Evolutionary conservation across 768 basidiomycete genomes (phyloP).

Genomic region (Lentinus brumalis): DNA sequence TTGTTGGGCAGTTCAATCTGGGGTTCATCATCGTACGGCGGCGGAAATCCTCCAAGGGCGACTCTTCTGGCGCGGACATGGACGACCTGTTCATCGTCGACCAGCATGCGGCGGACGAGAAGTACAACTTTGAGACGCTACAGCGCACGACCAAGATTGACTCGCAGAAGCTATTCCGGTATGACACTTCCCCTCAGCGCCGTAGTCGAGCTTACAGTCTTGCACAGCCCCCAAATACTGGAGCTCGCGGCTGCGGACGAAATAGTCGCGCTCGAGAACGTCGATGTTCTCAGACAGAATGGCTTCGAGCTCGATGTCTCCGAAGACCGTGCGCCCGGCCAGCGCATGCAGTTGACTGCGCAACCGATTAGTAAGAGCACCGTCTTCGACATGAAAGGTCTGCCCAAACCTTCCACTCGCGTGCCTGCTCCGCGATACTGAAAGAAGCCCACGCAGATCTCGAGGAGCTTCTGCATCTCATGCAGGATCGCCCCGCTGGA

Average conservation of each 20-base stretch:
- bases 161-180: conserved; percentile 85
- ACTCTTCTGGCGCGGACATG: conserved; percentile 30
- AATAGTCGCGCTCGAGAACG: conserved; percentile 81
- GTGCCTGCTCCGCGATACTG: conserved; percentile 9
- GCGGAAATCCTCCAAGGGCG: conserved; percentile 33
- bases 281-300: conserved; percentile 80
- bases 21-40: conserved; percentile 91
- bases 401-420: conserved; percentile 11
- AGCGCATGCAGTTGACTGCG: conserved; percentile 67
- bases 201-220: background rate
- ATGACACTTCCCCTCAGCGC: conserved; percentile 26
- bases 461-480: conserved; percentile 87
- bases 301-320: conserved; percentile 82
- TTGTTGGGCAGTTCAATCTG: conserved; percentile 93
- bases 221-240: conserved; percentile 68
- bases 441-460: conserved; percentile 57
- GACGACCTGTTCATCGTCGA: conserved; percentile 98
- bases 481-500: conserved; percentile 75
- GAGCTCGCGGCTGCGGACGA: conserved; percentile 91
- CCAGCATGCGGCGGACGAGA: conserved; percentile 97
- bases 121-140: conserved; percentile 95
- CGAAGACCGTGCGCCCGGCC: conserved; percentile 39
- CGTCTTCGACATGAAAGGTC: conserved; percentile 86
- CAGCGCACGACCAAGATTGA: conserved; percentile 89
- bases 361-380: conserved; percentile 93